Percentiles rank a stretch among this genome's conserved stretches.
These are phyloP conservation scores for Bocquillonia castaneifolia DNA, from an alignment of 441 rosid genomes.

Conservation along the genomic window DNA sequence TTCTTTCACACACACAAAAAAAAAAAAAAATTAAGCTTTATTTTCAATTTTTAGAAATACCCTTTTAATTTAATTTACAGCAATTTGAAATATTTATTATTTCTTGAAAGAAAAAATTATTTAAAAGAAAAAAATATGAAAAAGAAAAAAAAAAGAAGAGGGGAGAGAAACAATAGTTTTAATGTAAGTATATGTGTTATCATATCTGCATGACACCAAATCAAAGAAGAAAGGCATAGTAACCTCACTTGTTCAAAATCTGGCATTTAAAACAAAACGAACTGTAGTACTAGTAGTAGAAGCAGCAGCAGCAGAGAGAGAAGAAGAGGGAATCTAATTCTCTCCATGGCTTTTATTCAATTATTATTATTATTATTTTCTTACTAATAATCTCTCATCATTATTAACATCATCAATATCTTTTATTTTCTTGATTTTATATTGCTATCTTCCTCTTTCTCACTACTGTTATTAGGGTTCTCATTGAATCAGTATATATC, in stretches of 20 bases:
- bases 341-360: slow-evolving; percentile 17
- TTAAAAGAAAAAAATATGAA: background rate
- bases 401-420: background rate
- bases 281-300: background rate
- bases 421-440: too few species aligned
- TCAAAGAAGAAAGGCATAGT: slow-evolving; percentile 23
- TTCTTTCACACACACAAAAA: too few species aligned
- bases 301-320: too few species aligned
- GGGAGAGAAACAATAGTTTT: slow-evolving; percentile 12
- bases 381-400: background rate
- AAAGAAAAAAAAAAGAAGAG: background rate
- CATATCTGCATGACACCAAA: slow-evolving; percentile 49
- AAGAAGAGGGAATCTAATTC: slow-evolving; percentile 17
- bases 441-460: slow-evolving; percentile 25
- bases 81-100: too few species aligned
- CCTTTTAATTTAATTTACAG: too few species aligned
- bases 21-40: slow-evolving; percentile 12
- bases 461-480: slow-evolving; percentile 18
- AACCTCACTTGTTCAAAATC: slow-evolving; percentile 31
- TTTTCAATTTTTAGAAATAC: background rate
- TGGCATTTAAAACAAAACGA: slow-evolving; percentile 29
- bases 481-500: slow-evolving; percentile 23
- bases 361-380: background rate
- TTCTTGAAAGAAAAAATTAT: background rate
- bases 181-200: slow-evolving; percentile 46